Percentiles rank a stretch among this genome's conserved stretches.
Conservation (phyloP, 352 stramenopile species). For the Globisporangium parvum region DNA sequence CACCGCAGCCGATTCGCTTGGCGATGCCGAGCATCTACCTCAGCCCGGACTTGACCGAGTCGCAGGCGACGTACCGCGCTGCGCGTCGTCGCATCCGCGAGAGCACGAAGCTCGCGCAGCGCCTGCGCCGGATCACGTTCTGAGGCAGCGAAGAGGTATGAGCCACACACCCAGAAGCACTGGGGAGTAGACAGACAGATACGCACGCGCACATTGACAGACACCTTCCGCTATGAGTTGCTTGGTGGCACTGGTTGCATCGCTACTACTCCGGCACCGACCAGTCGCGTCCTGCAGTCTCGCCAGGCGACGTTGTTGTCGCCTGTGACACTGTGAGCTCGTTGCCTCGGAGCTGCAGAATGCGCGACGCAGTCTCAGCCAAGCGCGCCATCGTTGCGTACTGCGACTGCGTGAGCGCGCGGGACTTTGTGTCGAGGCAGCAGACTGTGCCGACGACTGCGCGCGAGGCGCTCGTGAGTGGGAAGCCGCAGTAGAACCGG, state of each 20-base stretch:
- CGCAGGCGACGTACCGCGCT: conserved; percentile 30
- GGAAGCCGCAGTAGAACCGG: conserved; percentile 35
- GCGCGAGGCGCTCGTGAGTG: conserved; percentile 10
- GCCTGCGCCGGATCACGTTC: conserved; percentile 42
- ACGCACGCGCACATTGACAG: too few relatives aligned
- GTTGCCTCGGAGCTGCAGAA: not conserved
- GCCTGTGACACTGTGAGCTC: too few relatives aligned
- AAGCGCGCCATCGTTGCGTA: conserved; percentile 19
- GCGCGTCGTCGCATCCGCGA: conserved; percentile 31
- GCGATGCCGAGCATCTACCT: conserved; percentile 58
- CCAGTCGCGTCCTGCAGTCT: too few relatives aligned
- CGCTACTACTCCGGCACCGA: not conserved
- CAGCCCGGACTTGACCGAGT: conserved; percentile 36
- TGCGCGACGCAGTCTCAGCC: conserved; percentile 33
- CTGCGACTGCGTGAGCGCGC: conserved; percentile 19
- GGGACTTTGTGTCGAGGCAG: conserved; percentile 34
- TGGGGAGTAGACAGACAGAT: not conserved
- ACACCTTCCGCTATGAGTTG: too few relatives aligned
- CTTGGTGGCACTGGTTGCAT: not conserved
- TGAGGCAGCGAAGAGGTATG: conserved; percentile 4
- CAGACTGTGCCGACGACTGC: conserved; percentile 23
- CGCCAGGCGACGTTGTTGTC: not conserved
- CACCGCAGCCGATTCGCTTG: conserved; percentile 30
- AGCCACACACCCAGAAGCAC: not conserved
- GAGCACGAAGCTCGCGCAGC: conserved; percentile 33